Evolutionary conservation across 164 flowering plant species (phyloP), one percentile per base, ranked within the genome.

Genomic region (Magnolia kwangsiensis): DNA sequence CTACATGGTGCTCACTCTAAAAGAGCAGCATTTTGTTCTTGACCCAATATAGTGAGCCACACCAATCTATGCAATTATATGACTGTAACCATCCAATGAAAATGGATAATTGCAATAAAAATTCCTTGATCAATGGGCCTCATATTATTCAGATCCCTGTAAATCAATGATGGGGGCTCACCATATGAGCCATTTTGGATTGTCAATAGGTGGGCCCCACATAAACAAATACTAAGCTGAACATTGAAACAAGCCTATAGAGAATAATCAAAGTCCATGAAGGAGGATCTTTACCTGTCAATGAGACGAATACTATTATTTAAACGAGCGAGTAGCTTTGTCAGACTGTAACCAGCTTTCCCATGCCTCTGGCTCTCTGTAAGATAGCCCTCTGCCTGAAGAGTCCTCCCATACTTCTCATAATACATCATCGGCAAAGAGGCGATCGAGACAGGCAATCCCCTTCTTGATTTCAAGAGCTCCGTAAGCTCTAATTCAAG

Each of bases 321-420:
- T 83, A 95, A 74, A 55, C 95, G 86, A 68, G 96, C 92, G 49
- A 93, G 97, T 76, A 95, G 93, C 83, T 88, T 93, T 0, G 99
- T 92, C 81, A 93, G 82, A 77, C 94, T 90, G 72, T 86, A 90
- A 68, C 97, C 99, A 78, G 97, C 90, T 73, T 89, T 90, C 50
- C 98, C 99, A 79, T 95, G 93, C 76, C 97, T 86, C 75, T 95
- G 99, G 82, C 98, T 95, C 83, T 93, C 99, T 9, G 98, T 93
- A 4, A 91, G 87, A 76, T 93, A 95, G 63, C 97, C 97, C 29
- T 92, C 97, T 0, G 97, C 96, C 76, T 92, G 96, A 51, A 95
- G 89, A 61, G 71, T 81, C 79, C 78, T 91, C 13, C 97, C 95
- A 78, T 87, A 95, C 66, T 82, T 90, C 73, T 92, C 99, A 72